Evolutionary conservation across 345 rosid species (phyloP).

Genomic region (Aegle marmelos): DNA sequence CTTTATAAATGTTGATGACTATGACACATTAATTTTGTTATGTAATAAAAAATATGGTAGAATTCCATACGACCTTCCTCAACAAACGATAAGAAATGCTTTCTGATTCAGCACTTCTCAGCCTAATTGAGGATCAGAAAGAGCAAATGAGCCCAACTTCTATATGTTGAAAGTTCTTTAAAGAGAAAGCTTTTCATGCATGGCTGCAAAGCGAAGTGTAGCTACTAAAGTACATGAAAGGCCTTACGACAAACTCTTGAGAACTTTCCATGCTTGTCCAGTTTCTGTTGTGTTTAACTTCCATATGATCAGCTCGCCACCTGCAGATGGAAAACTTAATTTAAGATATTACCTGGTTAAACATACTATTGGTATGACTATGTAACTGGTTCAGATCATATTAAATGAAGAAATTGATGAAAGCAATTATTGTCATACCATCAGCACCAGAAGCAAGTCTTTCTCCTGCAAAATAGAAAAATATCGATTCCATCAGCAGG

Average conservation of each 20-base stretch:
- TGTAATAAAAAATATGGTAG: background rate
- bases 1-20: background rate
- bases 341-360: background rate
- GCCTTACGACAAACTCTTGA: conserved; percentile 72
- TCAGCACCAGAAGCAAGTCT: conserved; percentile 96
- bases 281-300: conserved; percentile 70
- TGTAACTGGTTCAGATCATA: background rate
- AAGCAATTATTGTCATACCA: conserved; percentile 45
- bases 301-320: conserved; percentile 92
- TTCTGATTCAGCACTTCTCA: background rate
- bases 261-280: conserved; percentile 84
- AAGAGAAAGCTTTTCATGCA: background rate
- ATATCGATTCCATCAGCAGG: conserved; percentile 2
- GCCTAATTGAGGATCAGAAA: background rate
- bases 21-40: background rate
- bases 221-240: conserved; percentile 5
- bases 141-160: background rate
- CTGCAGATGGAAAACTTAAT: conserved; percentile 31
- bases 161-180: background rate
- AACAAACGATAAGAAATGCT: background rate
- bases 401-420: background rate
- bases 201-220: conserved; percentile 13
- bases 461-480: conserved; percentile 57
- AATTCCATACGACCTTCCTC: background rate
- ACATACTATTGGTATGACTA: background rate